phyloP scores from a whole-genome alignment of 2,329 filamentous ascomycete genomes.

The Colletotrichum sp. region DNA sequence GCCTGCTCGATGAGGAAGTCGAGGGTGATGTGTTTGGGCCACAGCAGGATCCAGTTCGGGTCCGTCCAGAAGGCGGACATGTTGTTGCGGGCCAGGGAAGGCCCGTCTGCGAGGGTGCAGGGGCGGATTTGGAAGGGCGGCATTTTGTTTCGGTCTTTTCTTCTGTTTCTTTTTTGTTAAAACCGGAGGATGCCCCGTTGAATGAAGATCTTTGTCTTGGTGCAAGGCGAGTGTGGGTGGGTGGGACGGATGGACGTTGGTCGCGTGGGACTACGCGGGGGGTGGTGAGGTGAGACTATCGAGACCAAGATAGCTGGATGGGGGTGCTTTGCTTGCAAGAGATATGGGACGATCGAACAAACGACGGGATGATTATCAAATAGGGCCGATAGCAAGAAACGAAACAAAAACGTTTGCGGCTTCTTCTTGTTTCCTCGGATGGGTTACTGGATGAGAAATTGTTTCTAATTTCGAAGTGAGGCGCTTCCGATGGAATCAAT shows the following conservation, averaged over 20 bases:
- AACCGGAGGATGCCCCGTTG: not conserved
- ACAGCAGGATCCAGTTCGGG: conserved; percentile 24
- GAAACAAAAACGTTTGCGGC: not conserved
- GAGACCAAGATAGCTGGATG: not conserved
- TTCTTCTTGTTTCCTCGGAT: not conserved
- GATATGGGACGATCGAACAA: not conserved
- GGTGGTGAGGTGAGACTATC: not conserved
- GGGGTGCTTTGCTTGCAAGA: not conserved
- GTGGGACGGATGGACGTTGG: not conserved
- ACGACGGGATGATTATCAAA: not conserved
- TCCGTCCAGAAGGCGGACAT: conserved; percentile 29
- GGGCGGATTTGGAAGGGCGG: not conserved
- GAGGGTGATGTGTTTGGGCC: not conserved
- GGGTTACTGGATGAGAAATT: not conserved
- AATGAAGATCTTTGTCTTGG: not conserved
- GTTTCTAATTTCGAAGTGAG: not conserved
- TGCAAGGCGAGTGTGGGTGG: not conserved
- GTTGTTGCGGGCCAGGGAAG: conserved; percentile 26
- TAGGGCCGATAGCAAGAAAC: not conserved
- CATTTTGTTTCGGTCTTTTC: not conserved
- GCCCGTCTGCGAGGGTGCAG: conserved; percentile 25
- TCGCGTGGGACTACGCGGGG: not conserved
- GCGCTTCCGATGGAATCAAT: not conserved
- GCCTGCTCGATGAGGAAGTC: conserved; percentile 18
- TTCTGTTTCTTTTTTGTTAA: not conserved